A percentile compares a stretch with the other conserved stretches of the same genome.
phyloP scores from a whole-genome alignment of 2,329 filamentous ascomycete genomes.

The Didymella lethalis region DNA sequence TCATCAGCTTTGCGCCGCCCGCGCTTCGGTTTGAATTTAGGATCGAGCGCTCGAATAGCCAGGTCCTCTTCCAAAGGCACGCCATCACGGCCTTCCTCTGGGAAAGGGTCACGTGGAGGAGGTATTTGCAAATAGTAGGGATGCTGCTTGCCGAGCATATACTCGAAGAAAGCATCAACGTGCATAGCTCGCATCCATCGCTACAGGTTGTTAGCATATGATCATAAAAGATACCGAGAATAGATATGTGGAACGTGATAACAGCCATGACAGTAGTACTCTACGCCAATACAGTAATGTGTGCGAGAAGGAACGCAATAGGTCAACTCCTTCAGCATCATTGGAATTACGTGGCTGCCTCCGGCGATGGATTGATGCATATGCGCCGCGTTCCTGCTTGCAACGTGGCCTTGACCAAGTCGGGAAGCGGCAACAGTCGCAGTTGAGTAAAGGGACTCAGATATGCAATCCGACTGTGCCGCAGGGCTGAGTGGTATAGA shows the following conservation, averaged over 20 bases:
- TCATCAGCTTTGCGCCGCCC: conserved; percentile 69
- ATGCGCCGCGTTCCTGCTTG: conserved; percentile 3
- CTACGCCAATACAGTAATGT: neutral
- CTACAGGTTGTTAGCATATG: conserved; percentile 52
- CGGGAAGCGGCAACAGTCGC: neutral
- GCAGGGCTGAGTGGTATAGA: conserved; percentile 1
- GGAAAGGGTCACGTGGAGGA: conserved; percentile 66
- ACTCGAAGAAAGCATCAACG: conserved; percentile 93
- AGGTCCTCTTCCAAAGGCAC: conserved; percentile 88
- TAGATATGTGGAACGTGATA: neutral
- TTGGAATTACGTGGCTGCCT: neutral
- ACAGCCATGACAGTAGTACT: neutral
- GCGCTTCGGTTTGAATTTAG: conserved; percentile 71
- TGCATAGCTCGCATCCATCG: conserved; percentile 98
- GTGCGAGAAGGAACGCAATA: neutral
- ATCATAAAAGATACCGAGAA: neutral
- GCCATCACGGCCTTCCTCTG: conserved; percentile 75
- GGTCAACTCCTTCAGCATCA: neutral
- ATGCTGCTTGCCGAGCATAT: conserved; percentile 78
- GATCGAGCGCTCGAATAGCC: conserved; percentile 81
- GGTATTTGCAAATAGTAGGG: conserved; percentile 83
- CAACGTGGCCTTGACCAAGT: conserved; percentile 4
- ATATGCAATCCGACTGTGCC: neutral
- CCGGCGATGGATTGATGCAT: neutral
- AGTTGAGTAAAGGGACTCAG: neutral